Base-by-base conservation (phyloP, 495 filamentous ascomycete genomes). In the Podospora bellae-mahoneyi region DNA sequence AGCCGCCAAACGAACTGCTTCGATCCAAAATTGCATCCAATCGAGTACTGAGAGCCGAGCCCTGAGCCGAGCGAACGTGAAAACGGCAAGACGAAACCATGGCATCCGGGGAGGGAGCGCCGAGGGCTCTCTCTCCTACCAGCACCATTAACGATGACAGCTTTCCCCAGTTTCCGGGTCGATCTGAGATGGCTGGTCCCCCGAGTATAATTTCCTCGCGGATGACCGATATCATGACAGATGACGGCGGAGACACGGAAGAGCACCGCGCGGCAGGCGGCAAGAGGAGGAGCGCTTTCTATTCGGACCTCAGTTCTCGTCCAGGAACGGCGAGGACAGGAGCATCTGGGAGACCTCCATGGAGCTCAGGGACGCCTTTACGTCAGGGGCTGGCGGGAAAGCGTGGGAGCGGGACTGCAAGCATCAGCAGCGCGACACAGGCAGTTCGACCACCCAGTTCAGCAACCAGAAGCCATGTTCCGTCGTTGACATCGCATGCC, bases 401-500 rank as follows among this genome's bases (percentile, higher is more conserved):
- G 69, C 74, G 83, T 70, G 73, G 72, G 59, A 84, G 80, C 66
- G 28, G 78, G 19, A 72, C 73, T 15, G 78, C 75, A 10, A 84
- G 82, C 69, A 85, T 82, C 19, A 68, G 78, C 26, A 78, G 82
- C 68, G 34, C 80, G 60, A 64, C 82, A 19, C 71, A 76, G 53
- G 80, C 75, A 56, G 80, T 77, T 3, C 77, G 90, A 69, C 91
- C 91, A n/a, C 79, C 78, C 26, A 91, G 87, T 69, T 85, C 90
- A 7, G 85, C 85, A 15, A 93, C 91, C 76, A 85, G 88, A 73
- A 94, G 91, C 19, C 95, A 99, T 82, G 94, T 96, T 48, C 94
- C 95, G 7, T 91, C 90, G 1, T 80, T 99, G 32, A 88, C 93
- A 7, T 92, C 93, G 16, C 90, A 94, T 70, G 94, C 90, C 20